Conservation (phyloP, 768 basidiomycete genomes). For the Boletales sp. region DNA sequence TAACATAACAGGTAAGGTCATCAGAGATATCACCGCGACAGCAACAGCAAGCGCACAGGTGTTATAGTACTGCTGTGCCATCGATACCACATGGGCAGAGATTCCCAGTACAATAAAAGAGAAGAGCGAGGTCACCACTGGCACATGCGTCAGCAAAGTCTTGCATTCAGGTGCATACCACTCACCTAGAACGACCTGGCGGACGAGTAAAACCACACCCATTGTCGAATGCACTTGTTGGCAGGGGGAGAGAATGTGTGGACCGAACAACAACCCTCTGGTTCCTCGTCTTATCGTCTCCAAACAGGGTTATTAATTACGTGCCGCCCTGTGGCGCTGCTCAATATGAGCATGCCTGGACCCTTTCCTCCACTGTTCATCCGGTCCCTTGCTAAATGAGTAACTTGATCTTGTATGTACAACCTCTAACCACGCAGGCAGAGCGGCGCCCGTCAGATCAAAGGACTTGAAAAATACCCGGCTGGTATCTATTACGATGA, state of each 20-base stretch:
- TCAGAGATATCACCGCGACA: constrained; percentile 23
- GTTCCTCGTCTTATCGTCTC: constrained; percentile 7
- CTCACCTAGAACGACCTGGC: constrained; percentile 23
- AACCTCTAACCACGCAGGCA: neutral
- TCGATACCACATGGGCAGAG: constrained; percentile 24
- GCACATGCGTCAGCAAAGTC: constrained; percentile 1
- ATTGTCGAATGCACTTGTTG: constrained; percentile 5
- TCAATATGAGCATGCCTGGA: neutral
- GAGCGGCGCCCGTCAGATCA: too few relatives aligned
- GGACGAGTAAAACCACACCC: constrained; percentile 11
- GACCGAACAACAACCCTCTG: neutral
- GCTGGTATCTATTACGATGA: neutral
- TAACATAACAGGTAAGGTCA: constrained; percentile 30
- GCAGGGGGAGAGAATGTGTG: neutral
- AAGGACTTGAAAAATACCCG: too few relatives aligned
- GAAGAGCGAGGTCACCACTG: constrained; percentile 20
- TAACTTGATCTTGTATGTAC: neutral
- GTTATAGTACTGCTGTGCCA: constrained; percentile 7
- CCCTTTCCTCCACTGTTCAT: too few relatives aligned
- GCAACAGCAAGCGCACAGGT: constrained; percentile 26
- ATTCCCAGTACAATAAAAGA: constrained; percentile 31
- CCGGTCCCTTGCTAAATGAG: neutral
- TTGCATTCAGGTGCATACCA: neutral
- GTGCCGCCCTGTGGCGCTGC: neutral
- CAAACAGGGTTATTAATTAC: neutral